These are phyloP conservation scores for Arabidopsis thaliana DNA, from an alignment of 345 rosid species.

Conservation along the genomic window DNA sequence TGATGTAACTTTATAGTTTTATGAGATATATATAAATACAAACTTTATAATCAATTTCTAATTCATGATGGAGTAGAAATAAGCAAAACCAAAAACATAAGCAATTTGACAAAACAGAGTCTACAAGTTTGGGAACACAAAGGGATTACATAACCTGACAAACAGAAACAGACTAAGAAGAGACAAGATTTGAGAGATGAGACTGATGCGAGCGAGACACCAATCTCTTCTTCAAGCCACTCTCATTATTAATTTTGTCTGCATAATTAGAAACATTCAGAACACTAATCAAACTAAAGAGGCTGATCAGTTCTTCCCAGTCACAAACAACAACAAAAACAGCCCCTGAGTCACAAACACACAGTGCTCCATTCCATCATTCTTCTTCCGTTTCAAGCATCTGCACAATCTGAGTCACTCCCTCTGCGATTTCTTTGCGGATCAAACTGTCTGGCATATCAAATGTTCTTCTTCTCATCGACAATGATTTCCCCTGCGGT, in stretches of 20 bases:
- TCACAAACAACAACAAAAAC: constrained; percentile 38
- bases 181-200: constrained; percentile 22
- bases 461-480: constrained; percentile 83
- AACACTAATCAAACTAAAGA: constrained; percentile 31
- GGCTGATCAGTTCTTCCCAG: constrained; percentile 22
- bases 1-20: constrained; percentile 23
- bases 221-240: constrained; percentile 25
- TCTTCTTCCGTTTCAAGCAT: constrained; percentile 68
- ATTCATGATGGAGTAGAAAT: neutral
- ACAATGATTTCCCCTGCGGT: constrained; percentile 65
- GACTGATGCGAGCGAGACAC: constrained; percentile 9
- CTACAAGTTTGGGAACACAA: constrained; percentile 26
- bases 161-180: constrained; percentile 30
- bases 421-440: constrained; percentile 73
- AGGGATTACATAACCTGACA: constrained; percentile 30
- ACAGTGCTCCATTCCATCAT: constrained; percentile 18
- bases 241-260: constrained; percentile 8
- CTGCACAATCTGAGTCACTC: constrained; percentile 84
- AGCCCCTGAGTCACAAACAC: constrained; percentile 18
- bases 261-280: constrained; percentile 27
- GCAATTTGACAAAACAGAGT: constrained; percentile 25
- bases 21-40: constrained; percentile 9
- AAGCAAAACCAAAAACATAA: constrained; percentile 20
- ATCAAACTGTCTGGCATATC: constrained; percentile 83
- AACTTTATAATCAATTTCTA: neutral